Percentiles rank a stretch among this genome's conserved stretches.
phyloP scores from a whole-genome alignment of 169 alveolate species.

The Cryptosporidium felis region DNA sequence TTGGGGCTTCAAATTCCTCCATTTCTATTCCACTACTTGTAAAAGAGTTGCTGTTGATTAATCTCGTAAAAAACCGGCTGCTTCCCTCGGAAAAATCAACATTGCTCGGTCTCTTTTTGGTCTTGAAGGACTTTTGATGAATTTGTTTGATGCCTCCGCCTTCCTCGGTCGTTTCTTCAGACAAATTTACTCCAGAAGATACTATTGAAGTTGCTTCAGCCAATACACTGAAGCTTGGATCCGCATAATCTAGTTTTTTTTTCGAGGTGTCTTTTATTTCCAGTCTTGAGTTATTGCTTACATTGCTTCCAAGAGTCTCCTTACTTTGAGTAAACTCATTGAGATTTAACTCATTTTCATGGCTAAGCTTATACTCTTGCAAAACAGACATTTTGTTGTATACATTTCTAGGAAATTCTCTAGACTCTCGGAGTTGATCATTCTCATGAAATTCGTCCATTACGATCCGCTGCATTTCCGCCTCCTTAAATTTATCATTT shows the following conservation, averaged over 20 bases:
- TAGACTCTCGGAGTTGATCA: background rate
- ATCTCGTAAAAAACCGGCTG: background rate
- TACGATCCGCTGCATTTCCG: background rate
- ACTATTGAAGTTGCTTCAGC: constrained; percentile 23
- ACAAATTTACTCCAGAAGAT: background rate
- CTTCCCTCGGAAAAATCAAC: background rate
- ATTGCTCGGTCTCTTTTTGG: background rate
- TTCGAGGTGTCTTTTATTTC: background rate
- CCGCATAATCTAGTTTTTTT: constrained; percentile 23
- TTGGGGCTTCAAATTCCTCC: background rate
- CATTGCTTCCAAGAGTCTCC: background rate
- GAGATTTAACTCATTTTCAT: too few species aligned
- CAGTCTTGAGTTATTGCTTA: background rate
- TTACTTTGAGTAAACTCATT: background rate
- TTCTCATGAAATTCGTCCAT: background rate
- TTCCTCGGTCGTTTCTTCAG: constrained; percentile 9
- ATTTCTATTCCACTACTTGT: background rate
- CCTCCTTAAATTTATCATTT: background rate
- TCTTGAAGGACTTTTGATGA: background rate
- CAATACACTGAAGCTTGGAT: constrained; percentile 37
- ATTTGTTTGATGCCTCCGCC: background rate
- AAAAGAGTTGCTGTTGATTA: background rate
- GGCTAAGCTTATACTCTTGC: too few species aligned
- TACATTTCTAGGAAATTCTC: background rate
- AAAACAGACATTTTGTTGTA: background rate